phyloP scores from a whole-genome alignment of 2,329 filamentous ascomycete genomes.

The Thermothelomyces thermophilus region DNA sequence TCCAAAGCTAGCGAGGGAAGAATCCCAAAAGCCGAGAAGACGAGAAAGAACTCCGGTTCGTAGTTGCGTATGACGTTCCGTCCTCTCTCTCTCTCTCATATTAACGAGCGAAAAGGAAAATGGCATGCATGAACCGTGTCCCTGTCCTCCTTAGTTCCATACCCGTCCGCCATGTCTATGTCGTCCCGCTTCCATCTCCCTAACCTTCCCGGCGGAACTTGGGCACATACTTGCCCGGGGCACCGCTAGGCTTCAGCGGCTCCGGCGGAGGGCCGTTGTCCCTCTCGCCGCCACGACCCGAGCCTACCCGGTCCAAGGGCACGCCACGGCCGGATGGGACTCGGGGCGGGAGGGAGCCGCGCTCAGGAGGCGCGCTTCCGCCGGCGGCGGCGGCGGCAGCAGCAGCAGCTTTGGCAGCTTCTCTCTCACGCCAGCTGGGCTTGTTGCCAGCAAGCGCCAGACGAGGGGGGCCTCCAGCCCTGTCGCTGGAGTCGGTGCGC shows the following conservation, averaged over 20 bases:
- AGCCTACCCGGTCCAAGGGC: constrained; percentile 39
- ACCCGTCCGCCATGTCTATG: background rate
- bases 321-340: constrained; percentile 34
- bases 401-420: constrained; percentile 40
- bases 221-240: constrained; percentile 55
- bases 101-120: constrained; percentile 10
- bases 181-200: background rate
- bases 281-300: constrained; percentile 37
- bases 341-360: constrained; percentile 25
- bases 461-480: constrained; percentile 45
- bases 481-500: constrained; percentile 39
- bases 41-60: background rate
- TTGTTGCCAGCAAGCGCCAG: constrained; percentile 47
- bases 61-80: background rate
- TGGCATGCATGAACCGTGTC: background rate
- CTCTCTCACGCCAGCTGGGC: constrained; percentile 54
- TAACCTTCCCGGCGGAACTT: constrained; percentile 27
- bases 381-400: background rate
- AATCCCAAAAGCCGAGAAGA: background rate
- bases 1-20: background rate
- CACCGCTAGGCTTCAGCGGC: constrained; percentile 46
- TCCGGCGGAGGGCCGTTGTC: constrained; percentile 40
- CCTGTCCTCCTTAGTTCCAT: background rate
- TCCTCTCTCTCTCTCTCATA: background rate
- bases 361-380: constrained; percentile 20